Conservation (phyloP, 257 asterid genomes). For the Cruciata laevipes region DNA sequence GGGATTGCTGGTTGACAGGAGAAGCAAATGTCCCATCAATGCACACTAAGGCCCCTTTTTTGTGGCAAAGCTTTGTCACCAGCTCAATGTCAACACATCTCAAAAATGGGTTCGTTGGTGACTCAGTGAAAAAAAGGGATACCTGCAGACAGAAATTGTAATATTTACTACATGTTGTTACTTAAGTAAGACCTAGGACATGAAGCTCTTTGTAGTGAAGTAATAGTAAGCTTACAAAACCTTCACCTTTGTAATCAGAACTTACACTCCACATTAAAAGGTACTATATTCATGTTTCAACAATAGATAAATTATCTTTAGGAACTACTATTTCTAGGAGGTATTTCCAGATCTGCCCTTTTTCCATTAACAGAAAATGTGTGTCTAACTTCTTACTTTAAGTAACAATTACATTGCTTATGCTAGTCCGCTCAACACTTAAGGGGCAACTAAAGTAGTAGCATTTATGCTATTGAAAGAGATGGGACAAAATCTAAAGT, state of each 20-base stretch:
- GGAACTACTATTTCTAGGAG: neutral
- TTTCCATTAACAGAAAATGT: neutral
- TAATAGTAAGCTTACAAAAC: neutral
- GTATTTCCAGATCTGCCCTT: neutral
- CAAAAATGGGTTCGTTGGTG: constrained; percentile 90
- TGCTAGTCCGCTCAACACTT: neutral
- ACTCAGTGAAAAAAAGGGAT: constrained; percentile 75
- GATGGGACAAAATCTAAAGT: neutral
- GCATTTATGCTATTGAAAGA: neutral
- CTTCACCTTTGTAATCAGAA: neutral
- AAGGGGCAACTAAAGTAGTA: neutral
- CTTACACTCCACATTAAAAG: neutral
- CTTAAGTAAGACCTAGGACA: neutral
- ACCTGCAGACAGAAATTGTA: constrained; percentile 48
- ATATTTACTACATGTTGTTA: neutral
- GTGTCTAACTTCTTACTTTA: neutral
- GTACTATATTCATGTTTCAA: neutral
- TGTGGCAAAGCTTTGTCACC: constrained; percentile 85
- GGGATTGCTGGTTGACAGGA: constrained; percentile 88
- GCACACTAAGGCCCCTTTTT: constrained; percentile 71
- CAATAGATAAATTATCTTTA: neutral
- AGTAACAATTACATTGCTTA: neutral
- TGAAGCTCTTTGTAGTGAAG: neutral
- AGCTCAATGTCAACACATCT: constrained; percentile 90
- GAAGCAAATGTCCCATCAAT: constrained; percentile 93